Percentiles rank a stretch among this genome's conserved stretches.
Conservation (phyloP, 768 basidiomycete species). For the Russula sp. region DNA sequence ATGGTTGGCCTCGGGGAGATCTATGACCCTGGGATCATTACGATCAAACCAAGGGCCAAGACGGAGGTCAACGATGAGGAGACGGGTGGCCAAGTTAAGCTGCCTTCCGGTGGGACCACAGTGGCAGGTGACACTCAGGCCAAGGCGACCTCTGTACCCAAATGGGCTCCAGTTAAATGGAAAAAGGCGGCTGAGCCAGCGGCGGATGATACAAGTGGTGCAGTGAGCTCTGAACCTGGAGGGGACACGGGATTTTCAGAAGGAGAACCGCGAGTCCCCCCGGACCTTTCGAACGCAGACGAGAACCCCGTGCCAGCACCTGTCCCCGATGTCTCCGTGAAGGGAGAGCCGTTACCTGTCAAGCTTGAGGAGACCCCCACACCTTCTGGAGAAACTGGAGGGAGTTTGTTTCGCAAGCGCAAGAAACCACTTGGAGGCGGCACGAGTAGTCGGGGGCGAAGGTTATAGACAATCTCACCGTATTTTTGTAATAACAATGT, state of each 20-base stretch:
- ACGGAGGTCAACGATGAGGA: conserved; percentile 32
- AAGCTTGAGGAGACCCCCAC: conserved; percentile 5
- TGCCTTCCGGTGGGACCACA: not conserved
- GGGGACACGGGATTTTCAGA: not conserved
- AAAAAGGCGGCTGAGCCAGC: conserved; percentile 15
- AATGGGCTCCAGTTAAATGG: conserved; percentile 21
- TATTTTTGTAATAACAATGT: not conserved
- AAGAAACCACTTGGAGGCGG: conserved; percentile 16
- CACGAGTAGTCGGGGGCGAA: conserved; percentile 12
- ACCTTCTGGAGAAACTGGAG: not conserved
- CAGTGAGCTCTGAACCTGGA: not conserved
- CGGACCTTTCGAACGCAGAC: not conserved
- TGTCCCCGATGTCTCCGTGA: not conserved
- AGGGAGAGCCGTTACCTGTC: conserved; percentile 9
- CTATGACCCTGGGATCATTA: conserved; percentile 70
- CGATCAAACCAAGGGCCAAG: conserved; percentile 54
- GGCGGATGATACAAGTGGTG: not conserved
- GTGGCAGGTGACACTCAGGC: not conserved
- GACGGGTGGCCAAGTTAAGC: not conserved
- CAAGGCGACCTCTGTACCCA: conserved; percentile 10
- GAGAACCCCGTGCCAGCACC: not conserved
- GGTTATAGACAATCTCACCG: not conserved
- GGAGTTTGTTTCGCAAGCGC: conserved; percentile 20
- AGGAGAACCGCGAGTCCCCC: too few species aligned
- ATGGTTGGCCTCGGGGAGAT: conserved; percentile 62